Evolutionary conservation across 108 stramenopile species (phyloP), one percentile per base, ranked within the genome.

Genomic region (Cyclotella sp.): DNA sequence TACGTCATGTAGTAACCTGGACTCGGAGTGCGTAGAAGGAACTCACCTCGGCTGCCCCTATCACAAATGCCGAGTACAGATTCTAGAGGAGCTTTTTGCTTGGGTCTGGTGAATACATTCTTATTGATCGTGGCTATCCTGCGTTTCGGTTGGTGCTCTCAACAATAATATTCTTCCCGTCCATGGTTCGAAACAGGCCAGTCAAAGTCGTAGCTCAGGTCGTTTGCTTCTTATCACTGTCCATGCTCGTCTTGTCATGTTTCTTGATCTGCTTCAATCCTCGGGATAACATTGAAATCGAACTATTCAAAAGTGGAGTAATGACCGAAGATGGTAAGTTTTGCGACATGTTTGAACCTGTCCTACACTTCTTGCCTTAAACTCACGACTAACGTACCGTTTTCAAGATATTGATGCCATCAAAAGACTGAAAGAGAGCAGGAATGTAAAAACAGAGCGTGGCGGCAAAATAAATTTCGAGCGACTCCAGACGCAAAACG

Each of bases 261-360:
- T 52, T 85, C 1, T 46, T 85, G 21, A 85, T 82, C 15, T 85
- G 84, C 26, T 85, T 52, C 51, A 78, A 85, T 39, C 65, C 76
- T n/a, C 27, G 72, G 45, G 84, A 85, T 73, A 76, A 77, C 12
- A 82, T 82, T 47, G 84, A 85, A 59, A 45, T 77, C 15, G 84
- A 85, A 28, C 54, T 80, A 1, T n/a, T 80, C 11, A 84, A 76
- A 42, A 40, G 57, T n/a, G 83, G 83, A 0, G 68, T 76, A 15
- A 59, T 84, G 73, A 55, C 75, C 9, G 63, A 55, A 6, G 75
- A 80, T 6, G 34, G 34, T 34, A 34, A 34, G 34, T 34, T 34
- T 34, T 34, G 34, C 34, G 34, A 34, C 2, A 34, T 2, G 34
- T 2, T 6, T 34, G 2, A 2, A 34, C 34, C 34, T 34, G 34